Evolutionary conservation across 2,329 filamentous ascomycete genomes (phyloP), one percentile per base, ranked within the genome.

Genomic region (Fusarium sublunatum): DNA sequence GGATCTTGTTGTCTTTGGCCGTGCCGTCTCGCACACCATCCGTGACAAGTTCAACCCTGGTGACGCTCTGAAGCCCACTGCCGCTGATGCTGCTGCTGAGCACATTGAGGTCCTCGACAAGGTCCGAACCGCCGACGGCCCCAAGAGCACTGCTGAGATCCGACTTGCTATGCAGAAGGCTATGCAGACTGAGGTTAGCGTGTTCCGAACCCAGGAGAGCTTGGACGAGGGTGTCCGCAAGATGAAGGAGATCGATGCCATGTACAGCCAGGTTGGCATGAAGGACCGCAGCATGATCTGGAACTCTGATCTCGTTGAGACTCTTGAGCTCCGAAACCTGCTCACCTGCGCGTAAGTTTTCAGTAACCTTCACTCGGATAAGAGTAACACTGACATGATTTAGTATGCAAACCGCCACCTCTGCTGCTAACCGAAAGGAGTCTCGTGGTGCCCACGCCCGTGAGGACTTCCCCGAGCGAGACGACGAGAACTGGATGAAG

Each of bases 261-360:
- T 83, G 73, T 98, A 91, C 81, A 80, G 84, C 71, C 84, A 97
- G 74, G 90, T 98, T 70, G 92, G 92, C 74, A 97, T 92, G 82
- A 96, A 97, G 87, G 94, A 98, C 80, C 91, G 95, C 79, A 96
- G 92, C 86, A 97, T 98, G 94, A 98, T 98, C 83, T 98, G 94
- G 94, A 98, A 98, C 88, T 93, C 91, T 24, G 94, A 98, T 75
- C 87, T 98, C 35, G 92, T 97, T 62, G 94, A 98, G 86, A 96
- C 94, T 7, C 88, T 99, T 53, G 95, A 99, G 82, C 84, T 98
- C 74, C 87, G 93, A 75, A 99, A 99, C 80, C 80, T 99, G 74
- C 83, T 99, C 76, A 98, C 95, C 74, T 98, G 95, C 88, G 94
- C 93, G 87, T 92, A 88, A 82, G 90, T 90, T 64, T 22, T 34